Conservation (phyloP, 257 asterid species). For the Solanum boliviense region DNA sequence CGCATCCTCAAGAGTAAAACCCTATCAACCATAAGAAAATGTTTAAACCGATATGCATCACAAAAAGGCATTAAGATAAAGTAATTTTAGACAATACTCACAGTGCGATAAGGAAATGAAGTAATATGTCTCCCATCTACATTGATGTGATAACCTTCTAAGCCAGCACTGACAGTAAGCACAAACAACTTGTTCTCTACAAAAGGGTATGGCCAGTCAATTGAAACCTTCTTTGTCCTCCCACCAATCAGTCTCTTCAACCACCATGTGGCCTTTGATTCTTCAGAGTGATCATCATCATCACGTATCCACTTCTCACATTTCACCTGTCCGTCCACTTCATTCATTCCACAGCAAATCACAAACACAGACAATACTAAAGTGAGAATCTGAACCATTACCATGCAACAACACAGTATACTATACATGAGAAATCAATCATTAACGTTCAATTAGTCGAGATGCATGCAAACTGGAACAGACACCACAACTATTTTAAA, state of each 20-base stretch:
- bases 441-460: not conserved
- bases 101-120: slow-evolving; percentile 81
- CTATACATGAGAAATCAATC: not conserved
- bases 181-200: slow-evolving; percentile 81
- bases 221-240: slow-evolving; percentile 65
- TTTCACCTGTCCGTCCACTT: slow-evolving; percentile 88
- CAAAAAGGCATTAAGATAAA: not conserved
- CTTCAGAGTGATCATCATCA: slow-evolving; percentile 62
- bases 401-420: not conserved
- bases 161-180: slow-evolving; percentile 73
- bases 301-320: slow-evolving; percentile 97
- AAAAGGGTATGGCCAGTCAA: slow-evolving; percentile 95
- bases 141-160: slow-evolving; percentile 85
- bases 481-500: not conserved
- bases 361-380: not conserved
- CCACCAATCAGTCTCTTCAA: slow-evolving; percentile 88
- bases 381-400: slow-evolving; percentile 2
- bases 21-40: slow-evolving; percentile 28
- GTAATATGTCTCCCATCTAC: slow-evolving; percentile 85
- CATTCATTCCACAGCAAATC: slow-evolving; percentile 13
- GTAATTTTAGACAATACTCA: slow-evolving; percentile 26
- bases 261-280: slow-evolving; percentile 86
- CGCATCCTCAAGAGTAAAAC: slow-evolving; percentile 90
- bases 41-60: not conserved
- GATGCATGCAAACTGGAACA: not conserved